These are phyloP conservation scores for Penicillium cosmopolitanum DNA, from an alignment of 495 filamentous ascomycete species.

Conservation along the genomic window DNA sequence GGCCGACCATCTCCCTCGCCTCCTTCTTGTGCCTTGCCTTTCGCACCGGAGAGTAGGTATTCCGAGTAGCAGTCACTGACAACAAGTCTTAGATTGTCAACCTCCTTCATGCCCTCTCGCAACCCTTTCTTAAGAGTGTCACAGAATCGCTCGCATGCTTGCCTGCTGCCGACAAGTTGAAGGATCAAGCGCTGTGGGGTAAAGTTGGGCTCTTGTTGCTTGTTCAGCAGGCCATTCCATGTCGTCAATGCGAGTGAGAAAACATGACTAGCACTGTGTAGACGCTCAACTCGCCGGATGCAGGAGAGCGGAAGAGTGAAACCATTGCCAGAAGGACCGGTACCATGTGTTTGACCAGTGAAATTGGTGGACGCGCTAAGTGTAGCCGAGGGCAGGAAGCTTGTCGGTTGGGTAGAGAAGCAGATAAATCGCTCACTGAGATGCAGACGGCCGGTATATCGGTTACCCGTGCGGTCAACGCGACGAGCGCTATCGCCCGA, in stretches of 20 bases:
- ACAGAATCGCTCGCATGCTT: constrained; percentile 92
- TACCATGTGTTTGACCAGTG: constrained; percentile 86
- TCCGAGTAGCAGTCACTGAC: constrained; percentile 89
- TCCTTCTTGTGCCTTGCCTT: constrained; percentile 37
- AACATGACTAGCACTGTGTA: constrained; percentile 87
- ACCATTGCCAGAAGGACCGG: constrained; percentile 92
- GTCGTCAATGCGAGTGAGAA: constrained; percentile 94
- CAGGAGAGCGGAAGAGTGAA: constrained; percentile 95
- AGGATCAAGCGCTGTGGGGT: constrained; percentile 81
- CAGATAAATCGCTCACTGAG: constrained; percentile 92
- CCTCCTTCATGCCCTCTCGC: constrained; percentile 80
- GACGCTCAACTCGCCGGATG: constrained; percentile 85
- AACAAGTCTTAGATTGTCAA: constrained; percentile 77
- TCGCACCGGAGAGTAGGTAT: constrained; percentile 69
- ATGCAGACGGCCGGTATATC: constrained; percentile 92
- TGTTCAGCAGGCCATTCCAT: constrained; percentile 75
- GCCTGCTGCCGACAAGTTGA: constrained; percentile 84
- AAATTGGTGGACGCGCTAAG: constrained; percentile 74
- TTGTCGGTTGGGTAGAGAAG: constrained; percentile 91
- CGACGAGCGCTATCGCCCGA: constrained; percentile 66
- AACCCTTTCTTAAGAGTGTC: constrained; percentile 91
- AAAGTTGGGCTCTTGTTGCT: constrained; percentile 59
- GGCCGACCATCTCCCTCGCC: constrained; percentile 55
- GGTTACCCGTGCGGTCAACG: constrained; percentile 65
- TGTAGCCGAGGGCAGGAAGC: constrained; percentile 79